Percentiles rank a stretch among this genome's conserved stretches.
Evolutionary conservation across 2,329 filamentous ascomycete species (phyloP).

Genomic region (Trichophaea hybrida): DNA sequence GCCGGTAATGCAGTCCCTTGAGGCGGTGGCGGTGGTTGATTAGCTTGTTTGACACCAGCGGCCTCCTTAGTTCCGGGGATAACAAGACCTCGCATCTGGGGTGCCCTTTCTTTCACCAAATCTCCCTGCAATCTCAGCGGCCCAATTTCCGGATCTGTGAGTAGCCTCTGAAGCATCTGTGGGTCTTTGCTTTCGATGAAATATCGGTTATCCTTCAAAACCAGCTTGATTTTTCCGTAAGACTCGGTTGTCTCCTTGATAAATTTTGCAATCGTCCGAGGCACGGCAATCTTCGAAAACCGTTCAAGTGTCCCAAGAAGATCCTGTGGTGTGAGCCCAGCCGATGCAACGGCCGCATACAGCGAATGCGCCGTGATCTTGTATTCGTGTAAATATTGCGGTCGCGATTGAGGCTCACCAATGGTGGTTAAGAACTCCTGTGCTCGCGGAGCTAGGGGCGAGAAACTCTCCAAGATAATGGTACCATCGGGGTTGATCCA

Average conservation of each 20-base stretch:
- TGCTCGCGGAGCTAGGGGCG: conserved; percentile 67
- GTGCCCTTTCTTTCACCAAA: conserved; percentile 66
- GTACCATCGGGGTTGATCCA: conserved; percentile 86
- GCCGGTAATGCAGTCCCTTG: conserved; percentile 30
- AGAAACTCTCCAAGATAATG: conserved; percentile 90
- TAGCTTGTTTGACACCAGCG: conserved; percentile 66
- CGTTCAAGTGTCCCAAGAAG: conserved; percentile 80
- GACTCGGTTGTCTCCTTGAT: conserved; percentile 72
- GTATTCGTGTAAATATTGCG: conserved; percentile 87
- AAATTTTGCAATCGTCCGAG: conserved; percentile 64
- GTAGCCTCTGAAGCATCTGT: conserved; percentile 67
- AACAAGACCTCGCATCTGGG: conserved; percentile 72
- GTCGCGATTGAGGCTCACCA: conserved; percentile 79
- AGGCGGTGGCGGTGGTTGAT: conserved; percentile 11
- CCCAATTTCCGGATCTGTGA: conserved; percentile 71
- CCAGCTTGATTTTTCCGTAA: conserved; percentile 90
- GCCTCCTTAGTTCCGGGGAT: conserved; percentile 93
- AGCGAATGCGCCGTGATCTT: conserved; percentile 80
- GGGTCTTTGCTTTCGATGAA: conserved; percentile 87
- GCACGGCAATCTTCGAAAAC: conserved; percentile 76
- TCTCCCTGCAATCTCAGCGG: conserved; percentile 62
- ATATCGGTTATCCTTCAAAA: conserved; percentile 86
- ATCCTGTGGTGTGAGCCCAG: conserved; percentile 76
- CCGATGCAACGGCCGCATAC: conserved; percentile 75
- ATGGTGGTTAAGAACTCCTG: conserved; percentile 95